Evolutionary conservation across 495 filamentous ascomycete genomes (phyloP).

Genomic region (Penicillium desertorum): DNA sequence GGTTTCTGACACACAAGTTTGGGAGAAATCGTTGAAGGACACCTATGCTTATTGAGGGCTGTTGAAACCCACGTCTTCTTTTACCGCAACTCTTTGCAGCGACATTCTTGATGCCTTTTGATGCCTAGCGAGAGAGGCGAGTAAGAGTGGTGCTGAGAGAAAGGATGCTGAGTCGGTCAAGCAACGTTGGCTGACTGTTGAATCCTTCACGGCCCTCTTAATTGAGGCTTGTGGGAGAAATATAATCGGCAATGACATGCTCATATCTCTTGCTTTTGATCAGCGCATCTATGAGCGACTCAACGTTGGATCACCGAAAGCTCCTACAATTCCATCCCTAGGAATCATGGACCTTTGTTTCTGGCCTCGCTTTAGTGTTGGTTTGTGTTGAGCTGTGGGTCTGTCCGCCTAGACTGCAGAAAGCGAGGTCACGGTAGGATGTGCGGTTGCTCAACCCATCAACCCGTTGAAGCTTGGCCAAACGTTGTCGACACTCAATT

Average conservation of each 20-base stretch:
- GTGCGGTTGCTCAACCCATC: too few relatives aligned
- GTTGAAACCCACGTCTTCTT: slow-evolving; percentile 1
- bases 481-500: too few relatives aligned
- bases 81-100: slow-evolving; percentile 1
- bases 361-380: slow-evolving; percentile 1
- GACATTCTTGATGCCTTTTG: slow-evolving; percentile 1
- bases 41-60: background rate
- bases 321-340: slow-evolving; percentile 2
- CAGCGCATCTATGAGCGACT: background rate
- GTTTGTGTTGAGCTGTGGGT: slow-evolving; percentile 5
- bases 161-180: slow-evolving; percentile 1
- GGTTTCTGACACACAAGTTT: background rate
- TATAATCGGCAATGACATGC: too few relatives aligned
- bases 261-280: too few relatives aligned
- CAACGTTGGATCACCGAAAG: slow-evolving; percentile 1
- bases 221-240: too few relatives aligned
- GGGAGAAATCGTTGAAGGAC: background rate
- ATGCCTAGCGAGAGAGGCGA: background rate
- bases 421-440: too few relatives aligned
- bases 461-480: too few relatives aligned
- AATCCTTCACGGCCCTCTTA: too few relatives aligned
- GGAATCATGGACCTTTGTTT: background rate
- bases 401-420: slow-evolving; percentile 9
- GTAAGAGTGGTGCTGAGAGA: background rate
- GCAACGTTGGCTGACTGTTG: background rate